Conservation (phyloP, 129 eudicot species). For the Escallonia herrerae region DNA sequence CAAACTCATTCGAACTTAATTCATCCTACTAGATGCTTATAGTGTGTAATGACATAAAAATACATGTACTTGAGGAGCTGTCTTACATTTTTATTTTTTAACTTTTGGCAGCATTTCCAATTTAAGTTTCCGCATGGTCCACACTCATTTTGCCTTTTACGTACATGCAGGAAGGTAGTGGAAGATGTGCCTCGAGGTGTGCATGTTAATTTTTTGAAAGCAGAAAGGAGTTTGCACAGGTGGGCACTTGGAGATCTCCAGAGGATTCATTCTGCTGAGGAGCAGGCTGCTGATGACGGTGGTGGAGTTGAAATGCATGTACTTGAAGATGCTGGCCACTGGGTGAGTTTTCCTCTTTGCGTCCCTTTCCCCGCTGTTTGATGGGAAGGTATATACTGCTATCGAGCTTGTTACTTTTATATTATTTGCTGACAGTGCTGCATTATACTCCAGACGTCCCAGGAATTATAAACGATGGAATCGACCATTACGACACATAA, state of each 20-base stretch:
- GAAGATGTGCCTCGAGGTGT: conserved; percentile 97
- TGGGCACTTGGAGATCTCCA: conserved; percentile 96
- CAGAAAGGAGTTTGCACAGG: conserved; percentile 92
- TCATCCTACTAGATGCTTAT: too few species aligned
- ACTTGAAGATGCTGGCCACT: conserved; percentile 96
- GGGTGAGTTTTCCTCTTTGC: conserved; percentile 43
- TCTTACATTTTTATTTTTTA: neutral
- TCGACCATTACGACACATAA: too few species aligned
- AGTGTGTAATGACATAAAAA: too few species aligned
- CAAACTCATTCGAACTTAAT: too few species aligned
- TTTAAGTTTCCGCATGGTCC: neutral
- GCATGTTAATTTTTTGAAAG: conserved; percentile 75
- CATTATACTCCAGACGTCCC: too few species aligned
- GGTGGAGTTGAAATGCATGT: conserved; percentile 98
- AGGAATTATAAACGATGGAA: too few species aligned
- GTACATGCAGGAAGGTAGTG: conserved; percentile 58
- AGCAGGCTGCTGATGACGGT: conserved; percentile 86
- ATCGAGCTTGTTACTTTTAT: too few species aligned
- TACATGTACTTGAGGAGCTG: neutral
- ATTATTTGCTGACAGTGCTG: too few species aligned
- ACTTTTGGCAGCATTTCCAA: neutral
- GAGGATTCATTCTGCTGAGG: conserved; percentile 91
- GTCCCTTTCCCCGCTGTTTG: neutral
- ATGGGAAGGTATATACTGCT: too few species aligned
- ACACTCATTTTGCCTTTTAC: neutral